A percentile compares a stretch with the other conserved stretches of the same genome.
phyloP scores from a whole-genome alignment of 208 protist genomes.

The Acanthamoeba triangularis region DNA sequence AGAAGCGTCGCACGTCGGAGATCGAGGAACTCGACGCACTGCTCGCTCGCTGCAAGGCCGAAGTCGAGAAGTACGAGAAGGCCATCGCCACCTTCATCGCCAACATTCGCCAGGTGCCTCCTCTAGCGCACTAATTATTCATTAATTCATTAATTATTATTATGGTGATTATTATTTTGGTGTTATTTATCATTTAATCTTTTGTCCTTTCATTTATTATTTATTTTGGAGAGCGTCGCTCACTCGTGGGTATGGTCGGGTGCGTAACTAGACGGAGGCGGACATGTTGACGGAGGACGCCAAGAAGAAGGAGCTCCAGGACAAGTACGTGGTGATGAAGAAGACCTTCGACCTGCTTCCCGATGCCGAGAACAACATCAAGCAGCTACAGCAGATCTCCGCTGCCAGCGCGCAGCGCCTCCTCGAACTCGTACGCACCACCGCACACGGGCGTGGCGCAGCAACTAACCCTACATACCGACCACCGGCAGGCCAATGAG shows the following conservation, averaged over 20 bases:
- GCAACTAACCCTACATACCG: too few species aligned
- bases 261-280: constrained; percentile 72
- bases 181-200: not conserved
- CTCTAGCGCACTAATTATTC: not conserved
- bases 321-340: constrained; percentile 85
- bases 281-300: constrained; percentile 76
- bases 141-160: not conserved
- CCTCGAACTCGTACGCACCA: constrained; percentile 13
- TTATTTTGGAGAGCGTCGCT: too few species aligned
- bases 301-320: constrained; percentile 75
- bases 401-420: constrained; percentile 34
- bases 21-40: constrained; percentile 70
- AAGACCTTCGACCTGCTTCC: constrained; percentile 85
- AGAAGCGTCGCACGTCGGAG: constrained; percentile 75
- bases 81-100: constrained; percentile 31
- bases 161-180: not conserved
- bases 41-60: constrained; percentile 40
- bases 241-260: too few species aligned
- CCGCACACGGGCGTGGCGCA: not conserved
- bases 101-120: constrained; percentile 67
- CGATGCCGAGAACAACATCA: constrained; percentile 85
- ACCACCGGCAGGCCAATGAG: constrained; percentile 71
- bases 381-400: constrained; percentile 78
- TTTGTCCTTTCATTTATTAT: too few species aligned
- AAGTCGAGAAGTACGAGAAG: constrained; percentile 21